These are phyloP conservation scores for Saccharomyces jurei DNA, from an alignment of 805 yeast species.

Conservation along the genomic window DNA sequence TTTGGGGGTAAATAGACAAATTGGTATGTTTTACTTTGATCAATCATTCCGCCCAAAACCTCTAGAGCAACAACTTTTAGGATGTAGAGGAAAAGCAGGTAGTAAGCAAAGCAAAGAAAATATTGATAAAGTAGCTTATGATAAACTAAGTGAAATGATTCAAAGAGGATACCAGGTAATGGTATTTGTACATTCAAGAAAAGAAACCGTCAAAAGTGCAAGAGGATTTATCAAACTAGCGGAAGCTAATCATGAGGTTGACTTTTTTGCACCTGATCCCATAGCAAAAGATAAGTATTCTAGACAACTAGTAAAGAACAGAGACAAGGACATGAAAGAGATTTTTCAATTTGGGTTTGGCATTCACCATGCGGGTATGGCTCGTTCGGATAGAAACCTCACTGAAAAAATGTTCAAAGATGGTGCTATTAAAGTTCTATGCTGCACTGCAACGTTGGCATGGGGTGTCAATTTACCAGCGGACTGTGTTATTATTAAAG, in stretches of 20 bases:
- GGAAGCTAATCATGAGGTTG: constrained; percentile 47
- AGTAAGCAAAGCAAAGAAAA: constrained; percentile 59
- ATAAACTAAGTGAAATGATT: constrained; percentile 62
- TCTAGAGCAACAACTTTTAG: constrained; percentile 75
- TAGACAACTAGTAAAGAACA: constrained; percentile 62
- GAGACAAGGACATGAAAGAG: constrained; percentile 74
- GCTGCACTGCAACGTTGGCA: constrained; percentile 96
- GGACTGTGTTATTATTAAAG: constrained; percentile 92
- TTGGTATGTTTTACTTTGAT: constrained; percentile 93
- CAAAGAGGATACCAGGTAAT: constrained; percentile 77
- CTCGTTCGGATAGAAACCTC: constrained; percentile 79
- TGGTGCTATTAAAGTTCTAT: constrained; percentile 82
- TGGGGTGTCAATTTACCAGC: constrained; percentile 99
- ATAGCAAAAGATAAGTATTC: constrained; percentile 33
- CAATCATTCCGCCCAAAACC: constrained; percentile 92
- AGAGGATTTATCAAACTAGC: constrained; percentile 64
- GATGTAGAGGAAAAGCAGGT: constrained; percentile 82
- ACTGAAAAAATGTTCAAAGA: constrained; percentile 79
- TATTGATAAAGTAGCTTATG: constrained; percentile 68
- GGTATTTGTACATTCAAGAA: constrained; percentile 94
- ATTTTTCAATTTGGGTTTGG: constrained; percentile 80
- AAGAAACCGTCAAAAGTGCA: constrained; percentile 83
- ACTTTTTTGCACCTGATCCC: constrained; percentile 32
- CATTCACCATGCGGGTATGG: constrained; percentile 95
- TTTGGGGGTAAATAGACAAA: constrained; percentile 77